Conservation (phyloP, 2,329 filamentous ascomycete genomes). For the Grosmannia penicillata region DNA sequence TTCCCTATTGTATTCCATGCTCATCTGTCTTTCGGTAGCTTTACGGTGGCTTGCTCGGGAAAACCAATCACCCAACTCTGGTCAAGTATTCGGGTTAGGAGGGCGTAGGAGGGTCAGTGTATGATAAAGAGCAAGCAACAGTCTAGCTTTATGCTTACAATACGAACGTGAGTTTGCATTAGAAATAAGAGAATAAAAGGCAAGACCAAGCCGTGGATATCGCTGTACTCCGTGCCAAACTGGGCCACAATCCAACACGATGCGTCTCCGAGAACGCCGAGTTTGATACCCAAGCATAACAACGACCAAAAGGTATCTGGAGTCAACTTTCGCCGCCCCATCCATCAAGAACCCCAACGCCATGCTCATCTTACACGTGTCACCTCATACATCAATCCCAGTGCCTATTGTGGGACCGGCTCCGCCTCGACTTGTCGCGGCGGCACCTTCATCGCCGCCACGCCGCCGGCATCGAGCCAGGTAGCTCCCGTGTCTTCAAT, state of each 20-base stretch:
- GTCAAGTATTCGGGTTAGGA: background rate
- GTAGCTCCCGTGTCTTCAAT: conserved; percentile 40
- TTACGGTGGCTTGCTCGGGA: background rate
- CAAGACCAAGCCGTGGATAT: too few species aligned
- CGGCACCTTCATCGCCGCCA: conserved; percentile 31
- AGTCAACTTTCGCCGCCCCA: too few species aligned
- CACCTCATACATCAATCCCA: too few species aligned
- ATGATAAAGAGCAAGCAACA: conserved; percentile 1
- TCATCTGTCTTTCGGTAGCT: background rate
- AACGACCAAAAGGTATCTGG: too few species aligned
- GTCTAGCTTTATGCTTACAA: background rate
- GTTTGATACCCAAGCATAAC: too few species aligned
- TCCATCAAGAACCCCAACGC: too few species aligned
- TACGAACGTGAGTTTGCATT: background rate
- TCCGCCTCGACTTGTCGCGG: conserved; percentile 1
- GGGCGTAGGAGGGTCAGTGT: conserved; percentile 1
- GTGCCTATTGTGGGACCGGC: too few species aligned
- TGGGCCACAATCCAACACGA: too few species aligned
- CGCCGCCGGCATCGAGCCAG: conserved; percentile 53
- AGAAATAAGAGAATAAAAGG: too few species aligned
- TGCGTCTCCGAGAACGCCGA: too few species aligned
- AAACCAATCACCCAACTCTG: background rate
- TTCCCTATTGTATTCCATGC: background rate
- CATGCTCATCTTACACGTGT: too few species aligned
- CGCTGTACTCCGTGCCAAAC: too few species aligned